phyloP scores from a whole-genome alignment of 176 grass and related monocot species.

The Guadua angustifolia region DNA sequence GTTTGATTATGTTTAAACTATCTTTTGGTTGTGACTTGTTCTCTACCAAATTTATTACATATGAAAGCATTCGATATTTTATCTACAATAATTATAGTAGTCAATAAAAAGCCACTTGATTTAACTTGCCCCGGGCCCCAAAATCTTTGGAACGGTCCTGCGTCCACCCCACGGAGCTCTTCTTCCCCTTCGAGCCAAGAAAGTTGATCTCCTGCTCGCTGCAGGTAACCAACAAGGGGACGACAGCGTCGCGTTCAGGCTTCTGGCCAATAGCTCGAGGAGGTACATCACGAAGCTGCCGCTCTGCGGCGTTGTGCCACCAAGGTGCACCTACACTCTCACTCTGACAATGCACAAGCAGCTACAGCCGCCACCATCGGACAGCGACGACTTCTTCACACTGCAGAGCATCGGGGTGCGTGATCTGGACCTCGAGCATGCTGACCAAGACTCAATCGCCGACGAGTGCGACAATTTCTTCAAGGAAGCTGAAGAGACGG shows the following conservation, averaged over 20 bases:
- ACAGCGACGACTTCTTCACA: not conserved
- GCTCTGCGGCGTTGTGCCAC: not conserved
- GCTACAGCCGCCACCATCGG: accelerated
- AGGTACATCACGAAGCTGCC: no score
- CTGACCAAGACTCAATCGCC: no score
- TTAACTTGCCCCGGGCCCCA: no score
- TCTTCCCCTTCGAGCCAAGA: not conserved
- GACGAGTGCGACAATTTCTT: not conserved
- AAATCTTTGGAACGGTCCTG: no score
- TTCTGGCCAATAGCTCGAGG: not conserved
- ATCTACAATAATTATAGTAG: no score
- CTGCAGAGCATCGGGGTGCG: not conserved
- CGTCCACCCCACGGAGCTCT: not conserved
- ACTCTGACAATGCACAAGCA: not conserved
- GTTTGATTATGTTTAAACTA: no score
- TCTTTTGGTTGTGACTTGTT: no score
- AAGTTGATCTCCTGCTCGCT: not conserved
- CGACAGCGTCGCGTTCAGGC: not conserved
- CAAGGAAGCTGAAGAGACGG: not conserved
- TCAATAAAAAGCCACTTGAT: no score
- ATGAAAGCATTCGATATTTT: no score
- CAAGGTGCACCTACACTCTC: conserved; percentile 17
- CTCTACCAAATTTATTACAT: no score
- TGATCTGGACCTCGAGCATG: not conserved
- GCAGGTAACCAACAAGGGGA: not conserved